phyloP scores from a whole-genome alignment of 495 filamentous ascomycete genomes.

The Cercophora sp. region DNA sequence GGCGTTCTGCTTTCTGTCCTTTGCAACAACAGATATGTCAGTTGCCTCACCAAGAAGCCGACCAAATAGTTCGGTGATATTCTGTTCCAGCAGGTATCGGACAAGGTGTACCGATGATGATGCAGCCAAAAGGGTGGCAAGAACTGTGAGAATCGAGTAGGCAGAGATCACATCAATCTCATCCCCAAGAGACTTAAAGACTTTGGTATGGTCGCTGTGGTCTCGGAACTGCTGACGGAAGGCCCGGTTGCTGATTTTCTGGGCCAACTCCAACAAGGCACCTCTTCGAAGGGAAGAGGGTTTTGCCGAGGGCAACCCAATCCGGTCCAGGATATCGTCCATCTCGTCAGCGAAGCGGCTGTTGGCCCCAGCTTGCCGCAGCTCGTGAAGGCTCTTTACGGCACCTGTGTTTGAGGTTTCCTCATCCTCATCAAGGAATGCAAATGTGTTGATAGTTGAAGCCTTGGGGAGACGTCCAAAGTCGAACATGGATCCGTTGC shows the following conservation, averaged over 20 bases:
- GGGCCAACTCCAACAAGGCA: conserved; percentile 63
- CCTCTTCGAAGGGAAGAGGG: conserved; percentile 44
- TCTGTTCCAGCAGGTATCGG: conserved; percentile 46
- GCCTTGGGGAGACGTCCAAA: conserved; percentile 35
- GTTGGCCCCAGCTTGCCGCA: conserved; percentile 81
- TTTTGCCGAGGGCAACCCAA: conserved; percentile 57
- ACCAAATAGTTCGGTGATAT: conserved; percentile 47
- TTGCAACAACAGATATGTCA: conserved; percentile 53
- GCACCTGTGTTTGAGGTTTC: conserved; percentile 54
- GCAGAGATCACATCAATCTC: conserved; percentile 55
- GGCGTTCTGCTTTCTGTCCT: conserved; percentile 64
- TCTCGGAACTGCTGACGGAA: conserved; percentile 71
- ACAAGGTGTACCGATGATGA: conserved; percentile 47
- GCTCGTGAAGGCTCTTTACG: conserved; percentile 83
- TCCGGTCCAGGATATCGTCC: conserved; percentile 78
- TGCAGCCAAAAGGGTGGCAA: conserved; percentile 53
- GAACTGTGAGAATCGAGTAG: conserved; percentile 52
- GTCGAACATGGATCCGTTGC: conserved; percentile 37
- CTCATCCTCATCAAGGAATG: conserved; percentile 42
- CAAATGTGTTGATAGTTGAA: conserved; percentile 21
- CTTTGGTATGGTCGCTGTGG: conserved; percentile 62
- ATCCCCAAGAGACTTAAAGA: conserved; percentile 54
- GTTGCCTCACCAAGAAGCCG: conserved; percentile 47
- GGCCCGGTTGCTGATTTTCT: conserved; percentile 62
- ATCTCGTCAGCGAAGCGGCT: conserved; percentile 75